Percentiles rank a stretch among this genome's conserved stretches.
These are phyloP conservation scores for Solanum neorickii DNA, from an alignment of 257 asterid genomes.

Conservation along the genomic window DNA sequence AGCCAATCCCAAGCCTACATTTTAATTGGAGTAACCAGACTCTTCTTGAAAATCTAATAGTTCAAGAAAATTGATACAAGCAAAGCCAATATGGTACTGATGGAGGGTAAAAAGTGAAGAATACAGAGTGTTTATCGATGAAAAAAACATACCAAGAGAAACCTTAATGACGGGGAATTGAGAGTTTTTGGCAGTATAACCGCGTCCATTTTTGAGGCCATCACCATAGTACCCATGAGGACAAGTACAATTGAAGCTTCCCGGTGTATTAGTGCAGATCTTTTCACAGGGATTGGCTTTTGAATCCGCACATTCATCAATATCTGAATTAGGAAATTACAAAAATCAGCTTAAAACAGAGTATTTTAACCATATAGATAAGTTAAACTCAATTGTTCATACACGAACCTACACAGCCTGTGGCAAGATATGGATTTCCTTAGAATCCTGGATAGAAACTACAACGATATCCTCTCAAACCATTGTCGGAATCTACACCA, in stretches of 20 bases:
- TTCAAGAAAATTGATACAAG: background rate
- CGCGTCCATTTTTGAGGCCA: conserved; percentile 27
- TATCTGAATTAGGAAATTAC: conserved; percentile 3
- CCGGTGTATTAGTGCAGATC: conserved; percentile 20
- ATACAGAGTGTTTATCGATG: background rate
- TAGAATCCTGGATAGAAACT: background rate
- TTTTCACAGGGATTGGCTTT: conserved; percentile 11
- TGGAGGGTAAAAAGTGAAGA: background rate
- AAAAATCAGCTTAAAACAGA: background rate
- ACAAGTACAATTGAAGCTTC: conserved; percentile 43
- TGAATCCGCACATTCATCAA: conserved; percentile 28
- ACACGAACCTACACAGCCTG: background rate
- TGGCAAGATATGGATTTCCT: background rate
- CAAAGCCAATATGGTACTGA: background rate
- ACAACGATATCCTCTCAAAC: background rate
- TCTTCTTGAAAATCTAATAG: background rate
- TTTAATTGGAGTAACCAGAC: background rate
- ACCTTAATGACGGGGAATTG: conserved; percentile 34
- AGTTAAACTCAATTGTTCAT: background rate
- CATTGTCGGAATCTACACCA: background rate
- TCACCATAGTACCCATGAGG: conserved; percentile 39
- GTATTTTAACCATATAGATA: background rate
- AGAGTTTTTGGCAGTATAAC: conserved; percentile 28
- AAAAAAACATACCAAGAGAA: conserved; percentile 15
- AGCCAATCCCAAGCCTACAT: conserved; percentile 52